phyloP scores from a whole-genome alignment of 129 eudicot genomes.

The Chrysanthemum lavandulifolium region DNA sequence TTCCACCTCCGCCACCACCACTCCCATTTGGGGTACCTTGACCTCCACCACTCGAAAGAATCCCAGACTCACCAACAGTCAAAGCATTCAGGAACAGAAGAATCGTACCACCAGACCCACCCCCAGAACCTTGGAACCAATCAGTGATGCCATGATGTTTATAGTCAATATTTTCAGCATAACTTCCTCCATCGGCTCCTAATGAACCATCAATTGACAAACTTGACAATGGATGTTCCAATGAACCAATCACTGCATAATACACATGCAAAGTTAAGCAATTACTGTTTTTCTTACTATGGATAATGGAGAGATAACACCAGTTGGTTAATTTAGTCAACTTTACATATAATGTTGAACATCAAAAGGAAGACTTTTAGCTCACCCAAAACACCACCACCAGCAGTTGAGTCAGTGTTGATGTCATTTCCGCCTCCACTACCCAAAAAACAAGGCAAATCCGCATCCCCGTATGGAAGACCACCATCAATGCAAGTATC shows the following conservation, averaged over 20 bases:
- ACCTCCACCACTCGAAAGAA: slow-evolving; percentile 82
- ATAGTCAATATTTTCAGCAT: slow-evolving; percentile 21
- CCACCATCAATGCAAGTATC: slow-evolving; percentile 75
- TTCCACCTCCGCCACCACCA: slow-evolving; percentile 98
- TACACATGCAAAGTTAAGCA: slow-evolving; percentile 10
- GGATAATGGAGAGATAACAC: too few relatives aligned
- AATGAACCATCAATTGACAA: slow-evolving; percentile 71
- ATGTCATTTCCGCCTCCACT: slow-evolving; percentile 95
- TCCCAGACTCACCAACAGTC: slow-evolving; percentile 53
- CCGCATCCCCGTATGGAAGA: slow-evolving; percentile 63
- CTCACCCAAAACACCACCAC: slow-evolving; percentile 91
- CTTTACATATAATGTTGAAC: neutral
- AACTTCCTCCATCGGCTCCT: slow-evolving; percentile 80
- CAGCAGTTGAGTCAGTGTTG: slow-evolving; percentile 62
- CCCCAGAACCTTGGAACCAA: slow-evolving; percentile 47
- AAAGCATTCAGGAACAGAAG: slow-evolving; percentile 62
- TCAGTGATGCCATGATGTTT: slow-evolving; percentile 19
- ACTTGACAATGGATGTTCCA: slow-evolving; percentile 66
- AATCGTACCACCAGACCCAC: slow-evolving; percentile 96
- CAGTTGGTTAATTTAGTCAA: neutral
- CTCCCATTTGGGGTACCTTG: slow-evolving; percentile 68
- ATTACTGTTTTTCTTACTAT: slow-evolving; percentile 8
- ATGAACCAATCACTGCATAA: slow-evolving; percentile 82
- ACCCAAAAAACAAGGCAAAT: slow-evolving; percentile 90
- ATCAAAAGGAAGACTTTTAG: slow-evolving; percentile 11